Base-by-base conservation (phyloP, 495 filamentous ascomycete species). In the Penicillium arizonense region DNA sequence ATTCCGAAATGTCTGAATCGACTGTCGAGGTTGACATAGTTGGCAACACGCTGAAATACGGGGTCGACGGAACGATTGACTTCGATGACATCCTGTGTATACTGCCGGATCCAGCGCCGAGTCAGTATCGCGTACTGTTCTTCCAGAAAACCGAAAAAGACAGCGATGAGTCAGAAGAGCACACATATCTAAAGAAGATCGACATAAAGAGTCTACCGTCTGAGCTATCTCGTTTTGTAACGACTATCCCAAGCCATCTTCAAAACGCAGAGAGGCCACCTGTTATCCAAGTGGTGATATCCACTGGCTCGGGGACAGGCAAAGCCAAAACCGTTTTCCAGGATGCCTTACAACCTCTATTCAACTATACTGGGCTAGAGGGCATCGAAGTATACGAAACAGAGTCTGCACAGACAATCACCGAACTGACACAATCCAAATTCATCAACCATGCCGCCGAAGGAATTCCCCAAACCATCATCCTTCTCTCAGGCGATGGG, bases 401-500 rank as follows among this genome's bases (percentile, higher is more conserved):
- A 5, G 61, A 77, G 9, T 82, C 80, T 14, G 62, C 76, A 3
- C 62, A 79, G 5, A 86, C 80, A 8, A 78, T 96, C 24, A 69
- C 71, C 5, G 74, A 90, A 3, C 77, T 94, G 34, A 79, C 85
- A 0, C 67, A 54, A 8, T 55, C 68, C 1, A 60, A 72, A 2
- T 69, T 88, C 50, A 68, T 79, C 13, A 68, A 72, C 9, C 56
- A 58, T 24, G 82, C 84, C 23, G 70, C 76, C 41, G 50, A 69
- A 38, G 74, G 80, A 8, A 50, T 69, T 1, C 51, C 59, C 7
- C 80, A 84, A 59, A 87, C 84, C 0, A 71, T 96, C 16, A 62
- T 96, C 26, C 76, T 96, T 7, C 77, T 97, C 0, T 89, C 87
- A 28, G 93, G 93, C 3, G 93, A 97, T 67, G 93, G 92, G 3